A percentile compares a stretch with the other conserved stretches of the same genome.
phyloP scores from a whole-genome alignment of 2,329 filamentous ascomycete species.

The Fusarium cyanostomum region DNA sequence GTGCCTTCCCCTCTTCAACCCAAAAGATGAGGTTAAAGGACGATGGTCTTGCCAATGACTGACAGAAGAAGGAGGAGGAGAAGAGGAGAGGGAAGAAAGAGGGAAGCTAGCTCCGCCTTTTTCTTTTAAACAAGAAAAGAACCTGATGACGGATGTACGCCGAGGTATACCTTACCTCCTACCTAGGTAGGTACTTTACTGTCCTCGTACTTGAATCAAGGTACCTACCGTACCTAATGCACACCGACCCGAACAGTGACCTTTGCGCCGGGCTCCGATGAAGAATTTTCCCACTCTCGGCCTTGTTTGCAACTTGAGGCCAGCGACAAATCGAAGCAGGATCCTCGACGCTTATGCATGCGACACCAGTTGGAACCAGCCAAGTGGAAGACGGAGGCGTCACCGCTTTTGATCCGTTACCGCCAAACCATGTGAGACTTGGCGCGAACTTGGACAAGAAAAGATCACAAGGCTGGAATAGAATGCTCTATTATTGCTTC shows the following conservation, averaged over 20 bases:
- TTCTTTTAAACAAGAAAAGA: slow-evolving; percentile 9
- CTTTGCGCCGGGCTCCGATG: slow-evolving; percentile 15
- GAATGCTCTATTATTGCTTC: too few relatives aligned
- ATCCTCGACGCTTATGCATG: slow-evolving; percentile 42
- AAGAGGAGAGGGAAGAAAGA: slow-evolving; percentile 4
- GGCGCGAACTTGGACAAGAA: not conserved
- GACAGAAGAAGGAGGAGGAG: slow-evolving; percentile 28
- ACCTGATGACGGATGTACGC: not conserved
- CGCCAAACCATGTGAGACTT: slow-evolving; percentile 3
- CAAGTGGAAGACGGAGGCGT: slow-evolving; percentile 31
- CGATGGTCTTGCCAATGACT: slow-evolving; percentile 28
- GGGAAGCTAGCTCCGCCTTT: slow-evolving; percentile 33
- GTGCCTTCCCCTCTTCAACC: slow-evolving; percentile 37
- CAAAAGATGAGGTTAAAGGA: slow-evolving; percentile 26
- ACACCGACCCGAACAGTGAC: slow-evolving; percentile 31
- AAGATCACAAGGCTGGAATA: too few relatives aligned
- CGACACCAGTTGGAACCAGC: slow-evolving; percentile 41
- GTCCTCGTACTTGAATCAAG: too few relatives aligned
- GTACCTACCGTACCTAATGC: slow-evolving; percentile 17
- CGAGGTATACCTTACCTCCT: too few relatives aligned
- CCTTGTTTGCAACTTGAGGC: slow-evolving; percentile 7
- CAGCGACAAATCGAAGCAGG: slow-evolving; percentile 16
- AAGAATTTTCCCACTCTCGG: slow-evolving; percentile 18
- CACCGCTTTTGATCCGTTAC: slow-evolving; percentile 37
- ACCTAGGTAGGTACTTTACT: too few relatives aligned